Conservation (phyloP, 768 basidiomycete genomes). For the Hypholoma sublateritium region DNA sequence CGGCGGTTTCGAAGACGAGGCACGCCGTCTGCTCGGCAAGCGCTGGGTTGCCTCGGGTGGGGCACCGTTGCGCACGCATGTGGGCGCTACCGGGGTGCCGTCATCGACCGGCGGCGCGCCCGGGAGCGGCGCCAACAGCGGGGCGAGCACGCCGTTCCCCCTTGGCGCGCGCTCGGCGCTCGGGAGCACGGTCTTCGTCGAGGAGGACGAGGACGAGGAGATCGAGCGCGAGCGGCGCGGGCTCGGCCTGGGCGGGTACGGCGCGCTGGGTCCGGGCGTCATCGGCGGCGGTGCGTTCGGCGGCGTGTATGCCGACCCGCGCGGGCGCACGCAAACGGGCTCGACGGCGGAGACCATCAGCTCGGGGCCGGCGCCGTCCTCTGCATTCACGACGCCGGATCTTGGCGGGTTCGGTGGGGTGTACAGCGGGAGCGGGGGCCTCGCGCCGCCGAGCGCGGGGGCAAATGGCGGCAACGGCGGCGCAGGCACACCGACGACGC, state of each 20-base stretch:
- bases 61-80: slow-evolving; percentile 56
- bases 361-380: slow-evolving; percentile 31
- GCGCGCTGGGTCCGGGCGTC: slow-evolving; percentile 14
- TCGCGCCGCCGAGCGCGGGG: slow-evolving; percentile 1
- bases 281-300: slow-evolving; percentile 28
- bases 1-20: slow-evolving; percentile 79
- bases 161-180: slow-evolving; percentile 52
- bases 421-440: not conserved
- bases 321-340: slow-evolving; percentile 55
- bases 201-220: slow-evolving; percentile 78
- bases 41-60: slow-evolving; percentile 73
- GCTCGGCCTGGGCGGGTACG: slow-evolving; percentile 1
- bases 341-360: slow-evolving; percentile 37
- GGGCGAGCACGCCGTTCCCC: slow-evolving; percentile 67
- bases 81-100: slow-evolving; percentile 34
- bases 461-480: slow-evolving; percentile 25
- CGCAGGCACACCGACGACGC: slow-evolving; percentile 45
- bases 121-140: slow-evolving; percentile 59
- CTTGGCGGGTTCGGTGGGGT: slow-evolving; percentile 1
- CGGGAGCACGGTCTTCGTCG: slow-evolving; percentile 50
- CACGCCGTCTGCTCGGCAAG: slow-evolving; percentile 67
- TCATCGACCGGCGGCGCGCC: slow-evolving; percentile 12
- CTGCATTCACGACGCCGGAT: slow-evolving; percentile 68
- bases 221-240: slow-evolving; percentile 52
- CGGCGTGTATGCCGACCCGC: slow-evolving; percentile 18